These are phyloP conservation scores for Penicillium antarcticum DNA, from an alignment of 495 filamentous ascomycete species.

Conservation along the genomic window DNA sequence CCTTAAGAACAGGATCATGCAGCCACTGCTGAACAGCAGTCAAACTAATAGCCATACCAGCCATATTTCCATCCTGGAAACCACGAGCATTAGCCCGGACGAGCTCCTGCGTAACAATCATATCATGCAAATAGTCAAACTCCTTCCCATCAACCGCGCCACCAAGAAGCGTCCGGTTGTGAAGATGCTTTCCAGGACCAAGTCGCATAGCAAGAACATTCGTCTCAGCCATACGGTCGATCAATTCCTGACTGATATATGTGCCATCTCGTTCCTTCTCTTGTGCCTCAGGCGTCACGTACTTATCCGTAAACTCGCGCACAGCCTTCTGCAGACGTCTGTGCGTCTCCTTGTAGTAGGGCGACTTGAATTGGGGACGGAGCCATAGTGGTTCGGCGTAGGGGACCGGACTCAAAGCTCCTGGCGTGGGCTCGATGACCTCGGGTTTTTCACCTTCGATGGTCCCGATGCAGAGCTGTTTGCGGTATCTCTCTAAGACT, in stretches of 20 bases:
- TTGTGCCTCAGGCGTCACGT: slow-evolving; percentile 72
- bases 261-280: slow-evolving; percentile 74
- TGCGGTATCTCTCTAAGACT: slow-evolving; percentile 69
- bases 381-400: slow-evolving; percentile 84
- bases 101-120: slow-evolving; percentile 73
- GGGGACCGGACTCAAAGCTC: slow-evolving; percentile 70
- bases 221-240: slow-evolving; percentile 70
- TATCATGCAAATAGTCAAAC: slow-evolving; percentile 85
- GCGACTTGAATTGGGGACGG: slow-evolving; percentile 71
- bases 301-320: slow-evolving; percentile 68
- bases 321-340: slow-evolving; percentile 65
- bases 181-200: slow-evolving; percentile 79
- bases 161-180: slow-evolving; percentile 63
- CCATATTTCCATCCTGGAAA: slow-evolving; percentile 60
- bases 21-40: slow-evolving; percentile 81
- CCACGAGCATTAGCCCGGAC: slow-evolving; percentile 66
- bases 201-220: slow-evolving; percentile 79
- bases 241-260: slow-evolving; percentile 71
- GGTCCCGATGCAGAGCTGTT: slow-evolving; percentile 68
- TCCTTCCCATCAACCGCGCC: slow-evolving; percentile 74
- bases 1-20: slow-evolving; percentile 61
- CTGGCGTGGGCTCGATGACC: slow-evolving; percentile 65
- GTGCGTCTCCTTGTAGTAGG: slow-evolving; percentile 81
- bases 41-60: slow-evolving; percentile 80
- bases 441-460: slow-evolving; percentile 71